Conservation (phyloP, 2,329 filamentous ascomycete genomes). For the Cadophora luteo-olivacea region DNA sequence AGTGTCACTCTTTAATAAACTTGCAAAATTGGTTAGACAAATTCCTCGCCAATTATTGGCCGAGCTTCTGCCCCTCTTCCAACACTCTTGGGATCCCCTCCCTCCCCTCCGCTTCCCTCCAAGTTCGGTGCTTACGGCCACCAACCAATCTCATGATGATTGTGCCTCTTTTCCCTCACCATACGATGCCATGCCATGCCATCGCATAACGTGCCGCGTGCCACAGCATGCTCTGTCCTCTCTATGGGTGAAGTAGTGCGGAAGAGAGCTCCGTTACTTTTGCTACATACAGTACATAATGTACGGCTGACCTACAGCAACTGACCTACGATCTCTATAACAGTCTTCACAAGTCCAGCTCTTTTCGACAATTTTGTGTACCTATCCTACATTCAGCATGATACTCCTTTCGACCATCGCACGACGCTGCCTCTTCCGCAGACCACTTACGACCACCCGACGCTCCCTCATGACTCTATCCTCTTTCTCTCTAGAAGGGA, state of each 20-base stretch:
- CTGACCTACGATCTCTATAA: slow-evolving; percentile 9
- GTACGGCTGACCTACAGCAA: slow-evolving; percentile 8
- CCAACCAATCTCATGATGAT: slow-evolving; percentile 22
- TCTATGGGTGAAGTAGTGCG: slow-evolving; percentile 2
- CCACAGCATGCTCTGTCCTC: neutral
- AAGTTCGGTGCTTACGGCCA: neutral
- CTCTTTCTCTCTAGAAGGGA: slow-evolving; percentile 52
- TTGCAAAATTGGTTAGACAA: neutral
- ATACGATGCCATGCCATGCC: slow-evolving; percentile 4
- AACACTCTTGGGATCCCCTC: neutral
- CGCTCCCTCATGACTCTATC: slow-evolving; percentile 35
- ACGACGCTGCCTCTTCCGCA: slow-evolving; percentile 12
- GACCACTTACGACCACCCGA: neutral
- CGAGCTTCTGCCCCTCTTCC: neutral
- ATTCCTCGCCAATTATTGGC: neutral
- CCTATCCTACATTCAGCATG: slow-evolving; percentile 4
- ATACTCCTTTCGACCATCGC: slow-evolving; percentile 2
- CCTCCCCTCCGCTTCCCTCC: neutral
- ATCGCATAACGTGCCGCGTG: neutral
- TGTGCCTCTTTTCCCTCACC: slow-evolving; percentile 25
- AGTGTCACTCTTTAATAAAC: too few species aligned
- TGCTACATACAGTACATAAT: neutral
- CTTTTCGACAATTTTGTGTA: too few species aligned
- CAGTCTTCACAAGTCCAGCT: neutral
- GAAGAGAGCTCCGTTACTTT: slow-evolving; percentile 1